Conservation (phyloP, 139 green algal genomes). For the Chlorella sp. region DNA sequence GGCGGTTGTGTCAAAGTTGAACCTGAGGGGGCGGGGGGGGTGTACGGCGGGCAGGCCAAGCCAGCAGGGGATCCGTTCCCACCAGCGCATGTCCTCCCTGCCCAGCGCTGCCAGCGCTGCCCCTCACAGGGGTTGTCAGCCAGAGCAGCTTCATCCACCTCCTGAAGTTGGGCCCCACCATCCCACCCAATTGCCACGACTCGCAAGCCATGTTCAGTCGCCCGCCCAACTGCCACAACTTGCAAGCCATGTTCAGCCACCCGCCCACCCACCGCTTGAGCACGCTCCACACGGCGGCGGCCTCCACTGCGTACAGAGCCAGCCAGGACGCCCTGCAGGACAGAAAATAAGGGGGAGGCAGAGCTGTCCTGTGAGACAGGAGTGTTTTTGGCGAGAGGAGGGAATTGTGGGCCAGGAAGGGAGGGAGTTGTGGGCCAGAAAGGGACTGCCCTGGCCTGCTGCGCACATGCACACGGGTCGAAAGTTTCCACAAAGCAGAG, state of each 20-base stretch:
- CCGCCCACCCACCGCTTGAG: slow-evolving; percentile 46
- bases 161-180: too few species aligned
- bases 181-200: too few species aligned
- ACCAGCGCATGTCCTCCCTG: too few species aligned
- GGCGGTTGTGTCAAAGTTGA: slow-evolving; percentile 7
- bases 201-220: too few species aligned
- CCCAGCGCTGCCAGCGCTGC: slow-evolving; percentile 41
- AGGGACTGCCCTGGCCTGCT: too few species aligned
- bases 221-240: too few species aligned
- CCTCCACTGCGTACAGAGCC: slow-evolving; percentile 72
- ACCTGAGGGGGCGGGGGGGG: background rate
- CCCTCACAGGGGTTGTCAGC: too few species aligned
- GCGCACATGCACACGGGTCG: too few species aligned
- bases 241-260: too few species aligned
- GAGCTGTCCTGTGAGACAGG: too few species aligned
- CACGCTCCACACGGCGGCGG: slow-evolving; percentile 59
- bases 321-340: slow-evolving; percentile 63
- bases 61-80: background rate
- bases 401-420: background rate
- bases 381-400: background rate
- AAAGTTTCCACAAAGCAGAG: too few species aligned
- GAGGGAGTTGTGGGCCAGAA: background rate
- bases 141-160: too few species aligned
- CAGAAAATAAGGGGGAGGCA: background rate
- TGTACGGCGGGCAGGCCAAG: background rate